Base-by-base conservation (phyloP, 2,329 filamentous ascomycete species). In the Dendryphion nanum region DNA sequence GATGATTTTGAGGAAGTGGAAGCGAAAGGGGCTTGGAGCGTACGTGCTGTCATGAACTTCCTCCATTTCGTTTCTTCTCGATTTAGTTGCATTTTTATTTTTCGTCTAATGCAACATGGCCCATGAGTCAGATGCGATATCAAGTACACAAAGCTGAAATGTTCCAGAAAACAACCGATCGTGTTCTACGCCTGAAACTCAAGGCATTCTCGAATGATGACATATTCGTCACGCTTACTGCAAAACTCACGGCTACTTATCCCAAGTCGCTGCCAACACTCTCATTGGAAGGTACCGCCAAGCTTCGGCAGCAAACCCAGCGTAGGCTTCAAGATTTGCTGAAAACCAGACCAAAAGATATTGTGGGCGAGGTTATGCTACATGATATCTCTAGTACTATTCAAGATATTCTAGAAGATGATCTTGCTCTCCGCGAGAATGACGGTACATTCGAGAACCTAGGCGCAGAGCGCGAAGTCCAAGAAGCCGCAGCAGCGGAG, bases 241-340 rank as follows among this genome's bases (percentile, higher is more conserved):
- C 94, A 36, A 83, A 86, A 39, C 73, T 97, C 49, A 93, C 89
- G 6, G 86, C 89, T 5, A 95, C 90, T 1, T 97, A 97, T 62
- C 93, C 91, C 4, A 95, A 88, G 59, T 86, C 89, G 2, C 71
- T 82, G 2, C 90, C 90, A 1, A 70, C 88, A 8, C 68, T 95
- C 12, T 81, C 77, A 4, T 60, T 94, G 30, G 83, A 86, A 47
- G 74, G 82, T 38, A 70, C 81, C 29, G 72, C 75, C 18, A 74
- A 78, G 30, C 71, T 95, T 38, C 81, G 82, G 30, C 83, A 85
- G 51, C 82, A 79, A 37, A 87, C 85, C 1, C 75, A 79, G 41
- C 84, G 81, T 59, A 85, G 84, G 55, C 76, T 95, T 13, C 75
- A 83, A 56, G 75, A 80, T 38, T 74, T 94, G 20, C 71, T 90